Evolutionary conservation across 331 rosid genomes (phyloP), one percentile per base, ranked within the genome.

Genomic region (Malus hybrid): DNA sequence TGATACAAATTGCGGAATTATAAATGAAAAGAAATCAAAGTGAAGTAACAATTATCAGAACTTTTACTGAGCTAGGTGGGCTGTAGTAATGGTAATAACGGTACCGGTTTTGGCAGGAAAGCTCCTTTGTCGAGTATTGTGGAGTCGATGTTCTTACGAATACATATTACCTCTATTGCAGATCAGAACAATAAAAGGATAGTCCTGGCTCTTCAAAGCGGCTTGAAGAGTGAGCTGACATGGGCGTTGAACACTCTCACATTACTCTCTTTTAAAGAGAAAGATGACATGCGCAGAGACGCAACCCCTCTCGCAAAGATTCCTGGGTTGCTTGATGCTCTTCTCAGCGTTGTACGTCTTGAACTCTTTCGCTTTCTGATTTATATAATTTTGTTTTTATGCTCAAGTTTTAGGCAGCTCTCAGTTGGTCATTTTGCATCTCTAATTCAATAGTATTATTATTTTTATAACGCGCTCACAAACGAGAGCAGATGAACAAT

Each of bases 181-280:
- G 99, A 89, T 80, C 97, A 92, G 86, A 95, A 90, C 92, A 89
- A 89, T 79, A 95, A 90, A 80, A 92, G 98, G 81, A 86, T 95
- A 70, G 97, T 95, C 72, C 78, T 90, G 77, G 98, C 99, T 36
- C 91, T 95, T 71, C 99, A 95, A 80, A 95, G 99, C 82, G 97
- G 99, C 74, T 79, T 95, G 33, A 95, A 95, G 90, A 95, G 97
- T 82, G 99, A 95, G 89, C 85, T 95, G 73, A 88, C 88, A 26
- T 95, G 99, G 99, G 99, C 99, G 2, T 77, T 95, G 82, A 95
- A 95, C 71, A 88, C 97, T 57, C 97, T 95, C 66, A 90, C 96
- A 4, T 57, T 92, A 13, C 98, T 95, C 63, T 95, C 99, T 46
- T 95, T 95, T 72, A 95, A 90, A 81, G 99, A 95, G 62, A 95